phyloP scores from a whole-genome alignment of 164 flowering plant genomes.

The Nelumbo lutea region DNA sequence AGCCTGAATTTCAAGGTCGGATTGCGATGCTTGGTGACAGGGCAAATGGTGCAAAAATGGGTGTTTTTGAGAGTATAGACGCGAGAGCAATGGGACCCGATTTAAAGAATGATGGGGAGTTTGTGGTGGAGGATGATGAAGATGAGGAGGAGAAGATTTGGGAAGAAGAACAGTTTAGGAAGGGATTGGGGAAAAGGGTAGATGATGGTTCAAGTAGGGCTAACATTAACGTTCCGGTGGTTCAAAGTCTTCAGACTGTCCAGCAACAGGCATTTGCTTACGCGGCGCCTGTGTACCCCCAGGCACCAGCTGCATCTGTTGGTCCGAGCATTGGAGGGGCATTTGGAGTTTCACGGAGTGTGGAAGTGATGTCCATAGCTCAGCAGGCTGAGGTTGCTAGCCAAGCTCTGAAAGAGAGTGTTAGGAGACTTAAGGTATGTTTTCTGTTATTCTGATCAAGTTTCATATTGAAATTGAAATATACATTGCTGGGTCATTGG shows the following conservation, averaged over 20 bases:
- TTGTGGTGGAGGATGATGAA: conserved; percentile 45
- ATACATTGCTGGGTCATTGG: no score
- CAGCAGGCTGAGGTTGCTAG: conserved; percentile 75
- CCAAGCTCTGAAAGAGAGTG: conserved; percentile 55
- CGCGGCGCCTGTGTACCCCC: conserved; percentile 23
- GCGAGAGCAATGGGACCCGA: conserved; percentile 27
- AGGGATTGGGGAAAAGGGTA: conserved; percentile 83
- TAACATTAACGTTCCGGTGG: conserved; percentile 26
- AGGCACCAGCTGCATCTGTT: conserved; percentile 6
- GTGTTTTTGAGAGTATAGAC: conserved; percentile 67
- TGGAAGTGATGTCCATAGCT: conserved; percentile 52
- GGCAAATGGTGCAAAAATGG: conserved; percentile 40
- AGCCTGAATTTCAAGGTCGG: conserved; percentile 70
- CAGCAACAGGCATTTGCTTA: conserved; percentile 30
- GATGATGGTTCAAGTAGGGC: conserved; percentile 53
- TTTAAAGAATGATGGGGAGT: conserved; percentile 22
- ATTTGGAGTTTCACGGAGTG: conserved; percentile 35
- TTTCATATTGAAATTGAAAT: no score
- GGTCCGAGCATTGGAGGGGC: conserved; percentile 45
- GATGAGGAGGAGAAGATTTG: conserved; percentile 88
- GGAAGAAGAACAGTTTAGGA: conserved; percentile 96
- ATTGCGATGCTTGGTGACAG: conserved; percentile 71
- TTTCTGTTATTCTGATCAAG: neutral
- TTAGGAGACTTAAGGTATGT: conserved; percentile 61
- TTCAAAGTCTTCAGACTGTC: conserved; percentile 12